These are phyloP conservation scores for Tulasnella calospora DNA, from an alignment of 768 basidiomycete species.

Conservation along the genomic window DNA sequence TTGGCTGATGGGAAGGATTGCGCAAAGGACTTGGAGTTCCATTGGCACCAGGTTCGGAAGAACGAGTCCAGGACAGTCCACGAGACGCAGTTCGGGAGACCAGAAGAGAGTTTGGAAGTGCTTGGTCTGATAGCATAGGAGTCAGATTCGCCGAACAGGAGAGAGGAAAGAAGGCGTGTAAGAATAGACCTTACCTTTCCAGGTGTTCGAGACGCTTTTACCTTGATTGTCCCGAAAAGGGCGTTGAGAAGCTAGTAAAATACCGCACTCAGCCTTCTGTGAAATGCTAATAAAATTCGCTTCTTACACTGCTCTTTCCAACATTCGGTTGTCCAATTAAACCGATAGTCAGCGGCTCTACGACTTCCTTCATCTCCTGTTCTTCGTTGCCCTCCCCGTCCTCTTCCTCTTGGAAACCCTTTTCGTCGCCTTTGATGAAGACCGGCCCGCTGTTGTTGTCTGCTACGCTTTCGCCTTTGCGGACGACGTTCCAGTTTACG, in stretches of 20 bases:
- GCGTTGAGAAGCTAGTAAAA: constrained; percentile 82
- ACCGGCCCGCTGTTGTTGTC: constrained; percentile 31
- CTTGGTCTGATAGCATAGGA: constrained; percentile 56
- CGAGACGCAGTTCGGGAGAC: constrained; percentile 79
- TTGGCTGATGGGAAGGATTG: constrained; percentile 72
- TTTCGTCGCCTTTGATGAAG: constrained; percentile 34
- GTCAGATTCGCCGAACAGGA: constrained; percentile 12
- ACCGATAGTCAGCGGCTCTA: constrained; percentile 61
- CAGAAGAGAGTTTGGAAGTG: constrained; percentile 93
- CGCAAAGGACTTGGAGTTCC: constrained; percentile 59
- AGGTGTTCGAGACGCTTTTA: constrained; percentile 78
- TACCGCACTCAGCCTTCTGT: not conserved
- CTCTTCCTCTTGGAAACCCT: constrained; percentile 31
- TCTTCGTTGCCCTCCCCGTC: constrained; percentile 12
- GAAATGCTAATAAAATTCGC: not conserved
- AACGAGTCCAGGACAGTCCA: constrained; percentile 93
- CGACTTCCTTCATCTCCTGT: constrained; percentile 21
- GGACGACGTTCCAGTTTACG: constrained; percentile 70
- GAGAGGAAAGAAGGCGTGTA: not conserved
- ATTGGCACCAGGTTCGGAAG: constrained; percentile 78
- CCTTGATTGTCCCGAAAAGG: constrained; percentile 71
- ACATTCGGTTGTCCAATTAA: constrained; percentile 93
- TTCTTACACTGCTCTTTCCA: constrained; percentile 53
- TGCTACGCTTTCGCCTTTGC: constrained; percentile 46
- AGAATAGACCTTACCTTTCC: constrained; percentile 58